Percentiles rank a stretch among this genome's conserved stretches.
Conservation (phyloP, 1,139 yeast species). For the Diutina sp. region DNA sequence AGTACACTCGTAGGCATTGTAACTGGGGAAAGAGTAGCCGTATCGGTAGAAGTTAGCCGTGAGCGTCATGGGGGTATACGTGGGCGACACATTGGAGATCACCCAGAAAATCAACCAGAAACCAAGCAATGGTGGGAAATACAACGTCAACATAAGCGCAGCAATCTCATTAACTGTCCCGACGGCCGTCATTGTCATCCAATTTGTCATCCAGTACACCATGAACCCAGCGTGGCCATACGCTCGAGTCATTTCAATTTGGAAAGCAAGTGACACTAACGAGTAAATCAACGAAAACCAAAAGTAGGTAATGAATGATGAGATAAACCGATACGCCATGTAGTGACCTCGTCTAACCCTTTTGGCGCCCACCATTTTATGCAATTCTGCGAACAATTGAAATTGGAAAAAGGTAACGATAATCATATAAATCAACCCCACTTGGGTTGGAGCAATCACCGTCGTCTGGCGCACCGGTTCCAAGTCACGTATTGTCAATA, state of each 20-base stretch:
- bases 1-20: slow-evolving; percentile 41
- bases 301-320: slow-evolving; percentile 13
- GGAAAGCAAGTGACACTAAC: slow-evolving; percentile 48
- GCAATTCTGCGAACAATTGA: slow-evolving; percentile 42
- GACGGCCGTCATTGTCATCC: slow-evolving; percentile 44
- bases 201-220: slow-evolving; percentile 52
- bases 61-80: slow-evolving; percentile 47
- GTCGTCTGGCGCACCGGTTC: slow-evolving; percentile 39
- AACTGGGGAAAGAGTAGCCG: slow-evolving; percentile 58
- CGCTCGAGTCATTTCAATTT: slow-evolving; percentile 35
- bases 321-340: slow-evolving; percentile 31
- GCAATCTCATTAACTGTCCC: slow-evolving; percentile 55
- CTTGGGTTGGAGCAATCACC: slow-evolving; percentile 52
- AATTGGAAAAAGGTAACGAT: slow-evolving; percentile 45
- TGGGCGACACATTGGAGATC: slow-evolving; percentile 44
- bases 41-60: slow-evolving; percentile 41
- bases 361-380: slow-evolving; percentile 29
- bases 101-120: slow-evolving; percentile 55
- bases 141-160: slow-evolving; percentile 31
- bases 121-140: slow-evolving; percentile 37
- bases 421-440: slow-evolving; percentile 65
- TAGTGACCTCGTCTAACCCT: slow-evolving; percentile 26
- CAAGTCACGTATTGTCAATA: slow-evolving; percentile 28
- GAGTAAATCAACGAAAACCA: slow-evolving; percentile 42
- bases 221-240: slow-evolving; percentile 53